phyloP scores from a whole-genome alignment of 805 yeast genomes.

The Wickerhamiella azyma region DNA sequence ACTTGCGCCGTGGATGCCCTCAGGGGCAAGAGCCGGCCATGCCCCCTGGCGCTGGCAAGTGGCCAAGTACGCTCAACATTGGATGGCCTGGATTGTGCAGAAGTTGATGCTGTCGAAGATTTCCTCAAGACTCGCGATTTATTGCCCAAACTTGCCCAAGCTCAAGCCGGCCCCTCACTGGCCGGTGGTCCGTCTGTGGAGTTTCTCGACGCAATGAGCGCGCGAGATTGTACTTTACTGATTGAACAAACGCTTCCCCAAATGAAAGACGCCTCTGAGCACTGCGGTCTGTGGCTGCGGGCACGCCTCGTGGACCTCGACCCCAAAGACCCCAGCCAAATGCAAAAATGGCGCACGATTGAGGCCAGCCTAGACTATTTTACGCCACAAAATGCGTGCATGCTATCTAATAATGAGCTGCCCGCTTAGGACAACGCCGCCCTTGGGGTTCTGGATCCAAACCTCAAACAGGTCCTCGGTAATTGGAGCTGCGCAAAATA shows the following conservation, averaged over 20 bases:
- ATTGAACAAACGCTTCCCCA: slow-evolving; percentile 22
- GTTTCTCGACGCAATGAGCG: slow-evolving; percentile 38
- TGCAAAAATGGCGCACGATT: slow-evolving; percentile 35
- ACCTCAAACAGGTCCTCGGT: slow-evolving; percentile 13
- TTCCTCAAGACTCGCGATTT: slow-evolving; percentile 13
- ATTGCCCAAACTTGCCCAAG: slow-evolving; percentile 21
- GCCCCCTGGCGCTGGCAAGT: slow-evolving; percentile 34
- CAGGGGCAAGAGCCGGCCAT: slow-evolving; percentile 28
- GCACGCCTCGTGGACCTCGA: slow-evolving; percentile 40
- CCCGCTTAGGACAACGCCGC: slow-evolving; percentile 12
- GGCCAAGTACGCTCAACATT: slow-evolving; percentile 14
- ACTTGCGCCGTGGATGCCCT: slow-evolving; percentile 40
- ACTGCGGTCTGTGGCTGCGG: slow-evolving; percentile 20
- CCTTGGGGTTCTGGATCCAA: slow-evolving; percentile 13
- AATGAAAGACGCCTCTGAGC: neutral
- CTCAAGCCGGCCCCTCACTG: slow-evolving; percentile 16
- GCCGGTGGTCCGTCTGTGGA: slow-evolving; percentile 15
- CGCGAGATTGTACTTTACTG: slow-evolving; percentile 44
- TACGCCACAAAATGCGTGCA: neutral
- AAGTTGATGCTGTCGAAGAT: slow-evolving; percentile 11
- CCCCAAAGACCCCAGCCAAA: slow-evolving; percentile 32
- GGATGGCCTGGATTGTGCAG: neutral
- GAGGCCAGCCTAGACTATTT: slow-evolving; percentile 24
- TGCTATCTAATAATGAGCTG: slow-evolving; percentile 9
- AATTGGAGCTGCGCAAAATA: slow-evolving; percentile 16